phyloP scores from a whole-genome alignment of 345 rosid genomes.

The Eucalyptus curtisii region DNA sequence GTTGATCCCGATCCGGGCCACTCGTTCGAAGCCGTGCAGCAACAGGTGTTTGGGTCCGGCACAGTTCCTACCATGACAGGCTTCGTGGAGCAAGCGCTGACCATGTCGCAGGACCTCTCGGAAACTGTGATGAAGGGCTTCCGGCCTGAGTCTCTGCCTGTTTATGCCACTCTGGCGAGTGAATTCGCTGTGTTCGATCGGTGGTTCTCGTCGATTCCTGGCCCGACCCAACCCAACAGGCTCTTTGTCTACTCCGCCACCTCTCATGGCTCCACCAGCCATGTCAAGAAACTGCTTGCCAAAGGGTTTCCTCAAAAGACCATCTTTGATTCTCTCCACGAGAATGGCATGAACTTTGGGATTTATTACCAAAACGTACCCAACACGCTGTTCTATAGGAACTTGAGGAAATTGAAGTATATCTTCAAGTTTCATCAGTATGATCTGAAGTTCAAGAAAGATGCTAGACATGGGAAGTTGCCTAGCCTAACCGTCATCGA shows the following conservation, averaged over 20 bases:
- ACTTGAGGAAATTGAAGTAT: slow-evolving; percentile 76
- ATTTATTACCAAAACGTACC: slow-evolving; percentile 74
- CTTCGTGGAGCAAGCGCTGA: slow-evolving; percentile 75
- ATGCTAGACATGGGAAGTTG: slow-evolving; percentile 62
- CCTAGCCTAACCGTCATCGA: slow-evolving; percentile 75
- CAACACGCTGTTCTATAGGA: slow-evolving; percentile 72
- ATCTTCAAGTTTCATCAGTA: slow-evolving; percentile 56
- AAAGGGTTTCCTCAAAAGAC: slow-evolving; percentile 78
- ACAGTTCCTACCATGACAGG: slow-evolving; percentile 77
- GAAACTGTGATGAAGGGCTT: slow-evolving; percentile 83
- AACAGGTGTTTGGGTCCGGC: slow-evolving; percentile 71
- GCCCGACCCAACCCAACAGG: slow-evolving; percentile 93
- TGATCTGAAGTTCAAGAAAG: slow-evolving; percentile 49
- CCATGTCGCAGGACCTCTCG: slow-evolving; percentile 58
- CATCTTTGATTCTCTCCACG: slow-evolving; percentile 75
- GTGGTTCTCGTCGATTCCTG: slow-evolving; percentile 92
- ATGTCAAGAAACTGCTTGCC: slow-evolving; percentile 63
- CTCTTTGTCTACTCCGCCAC: slow-evolving; percentile 82
- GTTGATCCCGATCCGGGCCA: slow-evolving; percentile 98
- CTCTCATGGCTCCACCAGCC: slow-evolving; percentile 91
- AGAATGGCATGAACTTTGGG: slow-evolving; percentile 54
- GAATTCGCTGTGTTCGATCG: slow-evolving; percentile 82
- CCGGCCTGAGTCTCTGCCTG: slow-evolving; percentile 57
- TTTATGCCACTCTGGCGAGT: slow-evolving; percentile 44
- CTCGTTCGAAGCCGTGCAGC: slow-evolving; percentile 71